Conservation (phyloP, 306 rosid genomes). For the Morella rubra region DNA sequence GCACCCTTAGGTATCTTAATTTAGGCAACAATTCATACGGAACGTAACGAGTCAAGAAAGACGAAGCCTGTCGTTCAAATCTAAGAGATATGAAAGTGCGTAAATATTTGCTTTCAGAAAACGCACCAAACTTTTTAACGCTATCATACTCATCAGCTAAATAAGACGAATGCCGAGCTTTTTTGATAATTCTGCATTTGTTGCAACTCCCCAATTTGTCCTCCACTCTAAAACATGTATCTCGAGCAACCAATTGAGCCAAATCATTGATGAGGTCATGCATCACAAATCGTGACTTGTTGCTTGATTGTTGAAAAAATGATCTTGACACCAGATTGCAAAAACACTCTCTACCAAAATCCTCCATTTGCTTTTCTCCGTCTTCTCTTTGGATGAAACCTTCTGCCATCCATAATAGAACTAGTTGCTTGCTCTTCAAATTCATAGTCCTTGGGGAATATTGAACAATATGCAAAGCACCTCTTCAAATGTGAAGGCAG, state of each 20-base stretch:
- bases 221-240: background rate
- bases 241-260: background rate
- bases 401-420: constrained; percentile 9
- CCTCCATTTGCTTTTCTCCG: background rate
- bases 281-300: background rate
- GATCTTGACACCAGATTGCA: background rate
- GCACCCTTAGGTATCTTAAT: background rate
- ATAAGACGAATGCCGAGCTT: background rate
- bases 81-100: constrained; percentile 58
- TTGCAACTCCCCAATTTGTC: no score
- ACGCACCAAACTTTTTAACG: background rate
- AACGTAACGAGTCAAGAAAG: background rate
- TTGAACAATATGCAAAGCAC: constrained; percentile 19
- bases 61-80: constrained; percentile 42
- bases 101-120: constrained; percentile 34
- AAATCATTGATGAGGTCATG: constrained; percentile 25
- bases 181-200: background rate
- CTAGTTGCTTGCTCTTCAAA: background rate
- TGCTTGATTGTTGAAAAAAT: background rate
- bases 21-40: background rate
- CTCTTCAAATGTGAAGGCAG: constrained; percentile 1
- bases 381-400: background rate
- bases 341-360: background rate
- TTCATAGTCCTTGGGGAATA: background rate
- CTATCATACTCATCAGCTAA: background rate